Base-by-base conservation (phyloP, 108 stramenopile genomes). In the Fistulifera solaris region DNA sequence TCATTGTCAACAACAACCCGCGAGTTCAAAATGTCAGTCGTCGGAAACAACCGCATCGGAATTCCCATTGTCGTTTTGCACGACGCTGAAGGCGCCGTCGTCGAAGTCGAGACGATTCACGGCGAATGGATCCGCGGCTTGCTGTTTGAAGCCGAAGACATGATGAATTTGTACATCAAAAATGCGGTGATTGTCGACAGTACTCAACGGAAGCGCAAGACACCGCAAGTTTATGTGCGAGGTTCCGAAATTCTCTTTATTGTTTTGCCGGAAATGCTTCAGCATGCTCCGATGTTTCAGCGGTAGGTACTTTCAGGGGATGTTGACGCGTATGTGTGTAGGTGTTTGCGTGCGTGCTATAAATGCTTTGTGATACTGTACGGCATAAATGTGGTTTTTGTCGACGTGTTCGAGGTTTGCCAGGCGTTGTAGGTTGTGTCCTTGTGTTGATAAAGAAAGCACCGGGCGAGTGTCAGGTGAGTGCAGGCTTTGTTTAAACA, bases 221-320 rank as follows among this genome's bases (percentile, higher is more conserved):
- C 77, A 3, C 76, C 78, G n/a, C 83, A 85, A 57, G 63, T 88
- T 2, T 92, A 92, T 57, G 47, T 92, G 11, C 58, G 90, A 1
- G 90, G 90, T 0, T 67, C 76, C 0, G 84, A 87, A 51, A 86
- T 92, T 68, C 72, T 92, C 2, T 92, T 92, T 65, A 84, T 92
- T 56, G 73, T 83, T 3, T 52, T 92, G 15, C 90, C 90, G 10
- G 78, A 83, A 25, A 92, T 92, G 84, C 63, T 92, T 47, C 53
- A 80, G 56, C 85, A 88, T 77, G 90, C 90, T 27, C 90, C 90
- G 27, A 92, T 92, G 90, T 92, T 92, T 59, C 67, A 92, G 54
- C 42, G 79, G 78, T 79, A 66, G 35, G 76, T 70, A 31, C 26
- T 44, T 35, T 54, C 21, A 21, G 21, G n/a, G n/a, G n/a, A n/a